Evolutionary conservation across 345 rosid species (phyloP).

Genomic region (Euphorbia tirucalli): DNA sequence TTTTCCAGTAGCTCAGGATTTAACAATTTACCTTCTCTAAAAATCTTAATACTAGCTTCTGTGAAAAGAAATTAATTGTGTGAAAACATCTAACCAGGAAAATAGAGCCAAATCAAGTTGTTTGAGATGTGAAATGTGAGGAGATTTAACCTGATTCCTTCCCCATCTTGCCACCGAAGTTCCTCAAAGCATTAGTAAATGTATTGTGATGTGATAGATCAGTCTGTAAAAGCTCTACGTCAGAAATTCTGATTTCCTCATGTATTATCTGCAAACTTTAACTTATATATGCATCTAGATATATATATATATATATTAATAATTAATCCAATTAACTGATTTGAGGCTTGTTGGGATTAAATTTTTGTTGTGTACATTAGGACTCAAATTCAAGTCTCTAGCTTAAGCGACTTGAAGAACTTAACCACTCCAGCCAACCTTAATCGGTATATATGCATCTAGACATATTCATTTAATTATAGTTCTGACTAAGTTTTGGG

Average conservation of each 20-base stretch:
- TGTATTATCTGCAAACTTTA: background rate
- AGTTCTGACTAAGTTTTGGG: background rate
- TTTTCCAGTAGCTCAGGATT: slow-evolving; percentile 45
- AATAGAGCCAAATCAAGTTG: background rate
- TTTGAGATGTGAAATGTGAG: background rate
- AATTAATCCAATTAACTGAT: too few relatives aligned
- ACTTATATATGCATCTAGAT: background rate
- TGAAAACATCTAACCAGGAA: slow-evolving; percentile 1
- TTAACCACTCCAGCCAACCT: too few relatives aligned
- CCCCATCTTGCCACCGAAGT: slow-evolving; percentile 44
- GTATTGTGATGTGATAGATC: slow-evolving; percentile 57
- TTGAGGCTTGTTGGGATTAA: too few relatives aligned
- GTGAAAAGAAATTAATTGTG: slow-evolving; percentile 11
- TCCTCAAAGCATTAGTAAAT: slow-evolving; percentile 55
- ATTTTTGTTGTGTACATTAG: too few relatives aligned
- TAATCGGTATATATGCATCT: too few relatives aligned
- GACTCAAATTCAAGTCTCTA: too few relatives aligned
- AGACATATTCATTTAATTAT: background rate
- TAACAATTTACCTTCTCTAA: slow-evolving; percentile 35
- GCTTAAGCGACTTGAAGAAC: too few relatives aligned
- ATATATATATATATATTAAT: too few relatives aligned
- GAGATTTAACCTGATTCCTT: slow-evolving; percentile 46
- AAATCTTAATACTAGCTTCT: slow-evolving; percentile 44
- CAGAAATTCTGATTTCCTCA: background rate
- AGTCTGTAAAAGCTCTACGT: slow-evolving; percentile 44